Conservation (phyloP, 2,329 filamentous ascomycete genomes). For the Penicillium glabrum region DNA sequence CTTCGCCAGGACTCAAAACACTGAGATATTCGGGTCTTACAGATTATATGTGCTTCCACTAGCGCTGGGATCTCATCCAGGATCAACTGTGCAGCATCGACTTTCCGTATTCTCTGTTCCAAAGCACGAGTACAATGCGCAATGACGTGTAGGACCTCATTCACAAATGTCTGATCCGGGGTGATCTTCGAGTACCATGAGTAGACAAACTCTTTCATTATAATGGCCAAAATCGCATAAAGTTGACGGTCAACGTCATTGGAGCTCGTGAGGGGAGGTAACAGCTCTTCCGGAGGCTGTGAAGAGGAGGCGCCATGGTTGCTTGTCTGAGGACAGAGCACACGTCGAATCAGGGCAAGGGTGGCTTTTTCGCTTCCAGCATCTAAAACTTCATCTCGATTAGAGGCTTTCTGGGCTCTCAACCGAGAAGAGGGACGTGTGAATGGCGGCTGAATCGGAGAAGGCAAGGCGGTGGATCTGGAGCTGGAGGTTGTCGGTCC, state of each 20-base stretch:
- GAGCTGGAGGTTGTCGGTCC: slow-evolving; percentile 37
- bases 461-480: slow-evolving; percentile 31
- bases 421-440: slow-evolving; percentile 32
- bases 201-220: slow-evolving; percentile 86
- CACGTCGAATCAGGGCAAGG: slow-evolving; percentile 74
- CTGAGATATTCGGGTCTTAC: slow-evolving; percentile 50
- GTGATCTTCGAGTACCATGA: slow-evolving; percentile 94
- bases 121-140: slow-evolving; percentile 87
- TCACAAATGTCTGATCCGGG: slow-evolving; percentile 81
- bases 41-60: slow-evolving; percentile 74
- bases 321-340: slow-evolving; percentile 69
- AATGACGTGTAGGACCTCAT: slow-evolving; percentile 84
- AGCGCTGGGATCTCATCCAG: slow-evolving; percentile 86
- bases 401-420: slow-evolving; percentile 23
- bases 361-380: slow-evolving; percentile 77
- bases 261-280: slow-evolving; percentile 89
- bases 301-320: slow-evolving; percentile 54
- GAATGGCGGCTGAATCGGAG: slow-evolving; percentile 27
- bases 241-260: slow-evolving; percentile 92
- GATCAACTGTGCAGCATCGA: slow-evolving; percentile 79
- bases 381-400: slow-evolving; percentile 42
- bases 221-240: slow-evolving; percentile 86
- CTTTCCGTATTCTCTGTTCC: slow-evolving; percentile 78
- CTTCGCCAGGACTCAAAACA: background rate
- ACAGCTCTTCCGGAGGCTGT: slow-evolving; percentile 72